phyloP scores from a whole-genome alignment of 345 rosid genomes.

The Euphorbia lathyris region DNA sequence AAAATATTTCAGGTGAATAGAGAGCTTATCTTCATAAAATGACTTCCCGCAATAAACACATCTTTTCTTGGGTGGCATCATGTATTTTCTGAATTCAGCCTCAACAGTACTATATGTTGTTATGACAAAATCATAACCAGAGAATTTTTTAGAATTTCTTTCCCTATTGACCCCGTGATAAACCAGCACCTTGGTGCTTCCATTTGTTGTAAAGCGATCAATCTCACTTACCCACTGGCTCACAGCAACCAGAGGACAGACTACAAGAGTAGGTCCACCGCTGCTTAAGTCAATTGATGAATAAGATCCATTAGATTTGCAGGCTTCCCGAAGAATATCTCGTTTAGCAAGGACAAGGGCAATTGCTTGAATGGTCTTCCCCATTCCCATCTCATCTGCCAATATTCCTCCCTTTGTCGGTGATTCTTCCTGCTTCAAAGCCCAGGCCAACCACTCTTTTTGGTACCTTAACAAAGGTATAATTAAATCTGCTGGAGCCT shows the following conservation, averaged over 20 bases:
- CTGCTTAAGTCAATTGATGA: conserved; percentile 35
- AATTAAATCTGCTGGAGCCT: conserved; percentile 65
- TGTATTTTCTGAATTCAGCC: conserved; percentile 63
- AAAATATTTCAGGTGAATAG: conserved; percentile 52
- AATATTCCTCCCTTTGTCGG: conserved; percentile 74
- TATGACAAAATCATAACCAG: conserved; percentile 73
- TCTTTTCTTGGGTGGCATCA: conserved; percentile 64
- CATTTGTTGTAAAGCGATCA: conserved; percentile 60
- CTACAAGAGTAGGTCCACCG: conserved; percentile 63
- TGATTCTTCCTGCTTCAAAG: conserved; percentile 76
- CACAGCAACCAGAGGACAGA: conserved; percentile 93
- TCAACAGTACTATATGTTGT: conserved; percentile 85
- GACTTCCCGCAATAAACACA: conserved; percentile 66
- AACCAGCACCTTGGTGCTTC: conserved; percentile 74
- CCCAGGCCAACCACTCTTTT: conserved; percentile 96
- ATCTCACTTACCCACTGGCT: conserved; percentile 90
- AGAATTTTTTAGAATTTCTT: conserved; percentile 46
- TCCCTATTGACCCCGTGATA: conserved; percentile 81
- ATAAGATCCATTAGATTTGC: conserved; percentile 23
- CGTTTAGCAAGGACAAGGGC: conserved; percentile 85
- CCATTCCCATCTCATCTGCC: conserved; percentile 99
- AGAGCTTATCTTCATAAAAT: conserved; percentile 46
- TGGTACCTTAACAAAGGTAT: conserved; percentile 84
- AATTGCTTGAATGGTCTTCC: conserved; percentile 95
- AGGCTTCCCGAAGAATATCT: conserved; percentile 25